Evolutionary conservation across 169 alveolate species (phyloP).

Genomic region (Eimeria sp.): DNA sequence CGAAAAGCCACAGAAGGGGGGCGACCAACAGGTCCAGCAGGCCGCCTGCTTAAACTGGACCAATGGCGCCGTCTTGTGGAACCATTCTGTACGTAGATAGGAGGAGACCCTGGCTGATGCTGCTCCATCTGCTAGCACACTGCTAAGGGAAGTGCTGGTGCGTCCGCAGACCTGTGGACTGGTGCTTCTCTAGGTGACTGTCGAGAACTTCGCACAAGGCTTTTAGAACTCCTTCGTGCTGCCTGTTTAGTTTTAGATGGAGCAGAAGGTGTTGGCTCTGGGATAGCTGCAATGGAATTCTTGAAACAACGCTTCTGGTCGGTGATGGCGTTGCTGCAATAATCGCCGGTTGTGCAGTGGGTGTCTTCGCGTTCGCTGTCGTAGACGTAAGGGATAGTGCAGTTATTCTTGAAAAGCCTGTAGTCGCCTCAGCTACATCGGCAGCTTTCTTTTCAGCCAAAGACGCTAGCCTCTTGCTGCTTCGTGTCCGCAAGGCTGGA

Average conservation of each 20-base stretch:
- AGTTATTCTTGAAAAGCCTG: not conserved
- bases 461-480: not conserved
- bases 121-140: constrained; percentile 1
- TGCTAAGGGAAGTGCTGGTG: not conserved
- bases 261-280: constrained; percentile 17
- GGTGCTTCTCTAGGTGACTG: not conserved
- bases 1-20: not conserved
- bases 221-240: constrained; percentile 12
- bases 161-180: not conserved
- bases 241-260: not conserved
- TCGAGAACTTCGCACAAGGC: constrained; percentile 8
- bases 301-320: not conserved
- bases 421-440: not conserved
- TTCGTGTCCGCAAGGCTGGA: not conserved
- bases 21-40: not conserved
- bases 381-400: not conserved
- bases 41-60: not conserved
- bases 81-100: not conserved
- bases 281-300: not conserved
- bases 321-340: not conserved
- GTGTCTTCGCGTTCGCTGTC: not conserved
- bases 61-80: not conserved
- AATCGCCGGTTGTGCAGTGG: not conserved
- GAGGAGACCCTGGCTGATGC: not conserved
- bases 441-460: not conserved